Evolutionary conservation across 1,284 basidiomycete genomes (phyloP).

Genomic region (Cryptococcus jaspeensis): DNA sequence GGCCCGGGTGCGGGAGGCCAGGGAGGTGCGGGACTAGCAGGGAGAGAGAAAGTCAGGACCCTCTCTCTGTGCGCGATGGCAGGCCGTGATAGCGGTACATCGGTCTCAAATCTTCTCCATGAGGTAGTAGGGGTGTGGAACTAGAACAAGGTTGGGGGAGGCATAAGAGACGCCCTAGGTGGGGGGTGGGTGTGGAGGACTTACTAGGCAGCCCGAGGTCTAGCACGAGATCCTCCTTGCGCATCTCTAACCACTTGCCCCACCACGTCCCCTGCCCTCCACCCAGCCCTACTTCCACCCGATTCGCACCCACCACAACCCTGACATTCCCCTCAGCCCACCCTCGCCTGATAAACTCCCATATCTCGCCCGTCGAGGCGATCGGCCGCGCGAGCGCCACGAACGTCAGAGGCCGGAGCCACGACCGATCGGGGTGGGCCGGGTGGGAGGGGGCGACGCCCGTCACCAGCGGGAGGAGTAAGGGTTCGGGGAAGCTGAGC

Average conservation of each 20-base stretch:
- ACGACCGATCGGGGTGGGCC: slow-evolving; percentile 11
- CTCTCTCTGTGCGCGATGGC: neutral
- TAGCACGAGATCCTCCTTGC: slow-evolving; percentile 32
- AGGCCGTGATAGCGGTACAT: neutral
- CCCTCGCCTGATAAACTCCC: slow-evolving; percentile 35
- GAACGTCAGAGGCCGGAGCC: slow-evolving; percentile 34
- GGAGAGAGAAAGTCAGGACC: slow-evolving; percentile 6
- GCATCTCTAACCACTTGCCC: slow-evolving; percentile 22
- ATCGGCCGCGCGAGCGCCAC: slow-evolving; percentile 33
- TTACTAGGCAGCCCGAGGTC: slow-evolving; percentile 36
- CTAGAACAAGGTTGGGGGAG: slow-evolving; percentile 10
- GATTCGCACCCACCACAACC: slow-evolving; percentile 26
- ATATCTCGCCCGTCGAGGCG: slow-evolving; percentile 36
- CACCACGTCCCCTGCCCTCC: slow-evolving; percentile 24
- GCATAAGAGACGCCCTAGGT: slow-evolving; percentile 7
- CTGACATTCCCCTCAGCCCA: slow-evolving; percentile 37
- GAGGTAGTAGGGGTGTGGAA: slow-evolving; percentile 22
- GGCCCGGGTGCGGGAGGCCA: slow-evolving; percentile 40
- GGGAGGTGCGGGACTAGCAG: slow-evolving; percentile 42
- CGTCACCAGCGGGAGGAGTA: slow-evolving; percentile 32
- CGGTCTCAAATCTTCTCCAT: neutral
- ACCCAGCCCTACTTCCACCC: slow-evolving; percentile 24
- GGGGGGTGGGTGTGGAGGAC: slow-evolving; percentile 17
- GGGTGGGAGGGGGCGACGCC: slow-evolving; percentile 7
- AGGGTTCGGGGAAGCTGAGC: slow-evolving; percentile 19